Evolutionary conservation across 208 protist genomes (phyloP).

Genomic region (Crithidia bombi): DNA sequence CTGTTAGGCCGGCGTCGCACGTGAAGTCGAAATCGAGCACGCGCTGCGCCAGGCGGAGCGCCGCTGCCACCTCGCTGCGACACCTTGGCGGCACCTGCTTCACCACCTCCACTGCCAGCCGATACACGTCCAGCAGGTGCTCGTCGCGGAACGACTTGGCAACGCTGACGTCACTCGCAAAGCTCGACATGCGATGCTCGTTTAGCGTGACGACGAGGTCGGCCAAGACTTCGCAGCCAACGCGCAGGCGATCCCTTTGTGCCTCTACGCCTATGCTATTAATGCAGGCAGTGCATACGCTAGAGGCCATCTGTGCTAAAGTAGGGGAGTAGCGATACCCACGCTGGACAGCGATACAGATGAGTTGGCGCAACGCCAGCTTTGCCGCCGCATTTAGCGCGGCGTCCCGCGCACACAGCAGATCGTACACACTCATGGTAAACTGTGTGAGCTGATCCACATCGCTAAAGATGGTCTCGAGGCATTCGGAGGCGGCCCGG

Average conservation of each 20-base stretch:
- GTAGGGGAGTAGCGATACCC: constrained; percentile 30
- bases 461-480: constrained; percentile 36
- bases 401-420: constrained; percentile 21
- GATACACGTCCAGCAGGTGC: constrained; percentile 48
- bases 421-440: constrained; percentile 26
- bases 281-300: constrained; percentile 26
- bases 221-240: constrained; percentile 35
- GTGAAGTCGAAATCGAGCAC: constrained; percentile 41
- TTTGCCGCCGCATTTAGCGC: constrained; percentile 31
- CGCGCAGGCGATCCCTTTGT: constrained; percentile 21
- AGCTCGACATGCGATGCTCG: constrained; percentile 30
- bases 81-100: constrained; percentile 32
- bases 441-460: constrained; percentile 36
- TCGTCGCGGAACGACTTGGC: constrained; percentile 52
- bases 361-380: constrained; percentile 32
- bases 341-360: constrained; percentile 31
- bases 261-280: constrained; percentile 9
- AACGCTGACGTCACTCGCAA: constrained; percentile 36
- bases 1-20: constrained; percentile 11
- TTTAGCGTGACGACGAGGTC: constrained; percentile 33
- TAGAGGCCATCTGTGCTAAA: constrained; percentile 32
- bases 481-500: constrained; percentile 41
- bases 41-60: constrained; percentile 19
- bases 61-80: constrained; percentile 6
- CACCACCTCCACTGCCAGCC: constrained; percentile 35